A percentile compares a stretch with the other conserved stretches of the same genome.
Evolutionary conservation across 2,329 filamentous ascomycete species (phyloP).

Genomic region (Hypoxylon sp.): DNA sequence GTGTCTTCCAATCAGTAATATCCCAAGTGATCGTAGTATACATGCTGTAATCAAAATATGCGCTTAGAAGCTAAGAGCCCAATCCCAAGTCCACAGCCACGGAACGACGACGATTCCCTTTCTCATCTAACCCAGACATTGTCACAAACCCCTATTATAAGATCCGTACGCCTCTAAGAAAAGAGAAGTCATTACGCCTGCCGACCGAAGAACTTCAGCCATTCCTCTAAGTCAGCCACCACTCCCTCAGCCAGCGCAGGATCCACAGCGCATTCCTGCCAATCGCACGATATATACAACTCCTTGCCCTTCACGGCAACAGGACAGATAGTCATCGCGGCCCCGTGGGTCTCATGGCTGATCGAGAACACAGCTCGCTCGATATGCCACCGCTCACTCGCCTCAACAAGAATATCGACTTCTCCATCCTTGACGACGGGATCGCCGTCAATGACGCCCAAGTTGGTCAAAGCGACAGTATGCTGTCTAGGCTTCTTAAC

Average conservation of each 20-base stretch:
- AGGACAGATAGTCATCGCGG: slow-evolving; percentile 23
- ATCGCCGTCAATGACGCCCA: slow-evolving; percentile 40
- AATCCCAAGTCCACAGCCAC: no score
- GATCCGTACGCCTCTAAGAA: no score
- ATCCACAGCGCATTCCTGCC: slow-evolving; percentile 32
- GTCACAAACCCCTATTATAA: no score
- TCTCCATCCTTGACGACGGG: neutral
- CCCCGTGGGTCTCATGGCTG: slow-evolving; percentile 25
- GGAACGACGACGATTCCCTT: no score
- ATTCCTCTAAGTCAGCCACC: slow-evolving; percentile 26
- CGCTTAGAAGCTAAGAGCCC: no score
- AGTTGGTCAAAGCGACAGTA: slow-evolving; percentile 27
- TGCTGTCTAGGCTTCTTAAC: slow-evolving; percentile 21
- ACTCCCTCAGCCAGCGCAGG: slow-evolving; percentile 24
- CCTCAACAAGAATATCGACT: neutral
- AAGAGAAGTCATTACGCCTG: neutral
- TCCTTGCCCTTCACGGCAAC: slow-evolving; percentile 31
- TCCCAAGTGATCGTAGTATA: no score
- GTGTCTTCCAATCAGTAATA: no score
- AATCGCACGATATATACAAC: slow-evolving; percentile 29
- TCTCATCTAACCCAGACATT: no score
- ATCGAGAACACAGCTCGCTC: slow-evolving; percentile 32
- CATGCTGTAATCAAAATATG: no score
- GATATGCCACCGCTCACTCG: slow-evolving; percentile 22
- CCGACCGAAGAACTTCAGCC: slow-evolving; percentile 22